Base-by-base conservation (phyloP, 2,329 filamentous ascomycete genomes). In the Metarhizium guizhouense region DNA sequence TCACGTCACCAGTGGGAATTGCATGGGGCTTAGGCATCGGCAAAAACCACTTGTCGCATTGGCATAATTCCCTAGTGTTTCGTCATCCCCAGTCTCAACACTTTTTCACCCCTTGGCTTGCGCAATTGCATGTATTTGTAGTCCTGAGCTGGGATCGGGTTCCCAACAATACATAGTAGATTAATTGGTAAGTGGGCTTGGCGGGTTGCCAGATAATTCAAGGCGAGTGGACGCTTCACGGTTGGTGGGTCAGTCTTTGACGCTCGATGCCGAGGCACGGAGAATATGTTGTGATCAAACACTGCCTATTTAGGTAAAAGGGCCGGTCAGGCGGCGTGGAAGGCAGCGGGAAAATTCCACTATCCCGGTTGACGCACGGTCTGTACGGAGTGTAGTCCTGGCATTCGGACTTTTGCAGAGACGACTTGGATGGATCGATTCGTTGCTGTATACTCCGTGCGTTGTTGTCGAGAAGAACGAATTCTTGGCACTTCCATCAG, bases 201-300 rank as follows among this genome's bases (percentile, higher is more conserved):
- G n/a, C 10, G 49, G 32, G 25, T 25, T 25, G 3, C 25, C 25
- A 25, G 25, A 25, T 1, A 42, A 29, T 43, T 18, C 14, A 50
- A 30, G 18, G 16, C 49, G 49, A 36, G 42, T 49, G 43, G 43
- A 36, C n/a, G 40, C 20, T 42, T 51, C 47, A 48, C 47, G 36
- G 34, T 29, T 40, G 25, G 14, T 34, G 45, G 52, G 43, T 49
- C 42, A 55, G 30, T 16, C 38, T 20, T 42, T 18, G 29, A 43
- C n/a, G 42, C 7, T 16, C n/a, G 34, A 11, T 52, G 32, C 56
- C 53, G 56, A 54, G 56, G 53, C 49, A n/a, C 52, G 53, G 56
- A 43, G 43, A 54, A 43, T 50, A 45, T 34, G 14, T 45, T 16
- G 43, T 34, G n/a, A 52, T 40, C 16, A 54, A 49, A 36, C 30